Conservation (phyloP, 345 rosid genomes). For the Rhodamnia rubescens region DNA sequence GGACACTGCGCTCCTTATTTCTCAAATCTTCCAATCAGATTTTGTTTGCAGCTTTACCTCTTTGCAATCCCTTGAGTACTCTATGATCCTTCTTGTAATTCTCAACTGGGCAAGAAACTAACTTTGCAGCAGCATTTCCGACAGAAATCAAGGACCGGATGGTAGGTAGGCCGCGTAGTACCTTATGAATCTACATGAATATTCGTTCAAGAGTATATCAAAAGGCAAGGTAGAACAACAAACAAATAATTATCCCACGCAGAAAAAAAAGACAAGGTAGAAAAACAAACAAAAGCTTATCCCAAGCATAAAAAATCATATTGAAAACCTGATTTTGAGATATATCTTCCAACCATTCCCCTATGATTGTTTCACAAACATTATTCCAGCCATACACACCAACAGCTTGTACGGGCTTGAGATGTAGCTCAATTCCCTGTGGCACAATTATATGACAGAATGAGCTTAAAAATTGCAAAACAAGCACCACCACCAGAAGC, state of each 20-base stretch:
- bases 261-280: not conserved
- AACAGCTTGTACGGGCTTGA: conserved; percentile 80
- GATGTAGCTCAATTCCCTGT: conserved; percentile 88
- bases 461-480: not conserved
- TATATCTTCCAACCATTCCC: conserved; percentile 93
- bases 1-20: not conserved
- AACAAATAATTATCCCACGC: not conserved
- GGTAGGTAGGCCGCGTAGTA: conserved; percentile 67
- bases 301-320: not conserved
- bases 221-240: not conserved
- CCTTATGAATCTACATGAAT: conserved; percentile 44
- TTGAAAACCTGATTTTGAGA: conserved; percentile 81
- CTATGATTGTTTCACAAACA: conserved; percentile 72
- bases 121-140: conserved; percentile 67
- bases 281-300: not conserved
- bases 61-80: conserved; percentile 83
- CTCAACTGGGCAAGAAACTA: conserved; percentile 80
- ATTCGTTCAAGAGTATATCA: not conserved
- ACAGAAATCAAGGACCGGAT: conserved; percentile 72
- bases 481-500: not conserved
- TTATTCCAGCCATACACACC: conserved; percentile 83
- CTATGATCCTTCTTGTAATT: conserved; percentile 76
- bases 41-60: conserved; percentile 42
- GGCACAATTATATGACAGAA: not conserved
- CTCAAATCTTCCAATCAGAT: not conserved